Evolutionary conservation across 345 rosid genomes (phyloP).

Genomic region (Populus tremula): DNA sequence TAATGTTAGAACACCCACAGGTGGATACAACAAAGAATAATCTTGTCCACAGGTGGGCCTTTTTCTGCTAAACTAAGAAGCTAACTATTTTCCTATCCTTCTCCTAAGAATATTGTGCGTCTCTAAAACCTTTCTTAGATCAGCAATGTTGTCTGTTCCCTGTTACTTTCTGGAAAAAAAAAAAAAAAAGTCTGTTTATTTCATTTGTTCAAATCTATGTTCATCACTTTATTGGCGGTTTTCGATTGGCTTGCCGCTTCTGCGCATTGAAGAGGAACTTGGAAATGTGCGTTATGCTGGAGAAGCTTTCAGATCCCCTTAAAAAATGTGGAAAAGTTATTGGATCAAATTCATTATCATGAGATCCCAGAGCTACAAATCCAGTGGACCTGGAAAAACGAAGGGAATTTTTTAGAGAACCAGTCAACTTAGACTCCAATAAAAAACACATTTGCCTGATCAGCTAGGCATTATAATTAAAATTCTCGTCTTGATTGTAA

Average conservation of each 20-base stretch:
- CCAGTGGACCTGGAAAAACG: neutral
- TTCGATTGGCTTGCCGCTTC: slow-evolving; percentile 58
- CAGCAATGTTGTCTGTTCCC: neutral
- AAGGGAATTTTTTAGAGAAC: slow-evolving; percentile 6
- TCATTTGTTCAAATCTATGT: neutral
- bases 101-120: neutral
- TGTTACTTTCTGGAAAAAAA: neutral
- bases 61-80: neutral
- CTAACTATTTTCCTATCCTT: neutral
- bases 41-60: no score
- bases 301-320: slow-evolving; percentile 83
- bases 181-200: neutral
- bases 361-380: neutral
- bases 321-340: slow-evolving; percentile 15
- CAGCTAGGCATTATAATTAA: neutral
- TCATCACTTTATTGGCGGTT: neutral
- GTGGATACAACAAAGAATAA: neutral
- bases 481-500: neutral
- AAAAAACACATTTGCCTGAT: neutral
- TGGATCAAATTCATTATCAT: neutral
- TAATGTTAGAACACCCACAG: neutral
- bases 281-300: slow-evolving; percentile 85
- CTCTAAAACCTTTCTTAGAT: neutral
- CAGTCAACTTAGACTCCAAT: neutral
- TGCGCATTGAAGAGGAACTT: slow-evolving; percentile 95